phyloP scores from a whole-genome alignment of 2,329 filamentous ascomycete species.

The Aspergillus pseudoviridinutans region DNA sequence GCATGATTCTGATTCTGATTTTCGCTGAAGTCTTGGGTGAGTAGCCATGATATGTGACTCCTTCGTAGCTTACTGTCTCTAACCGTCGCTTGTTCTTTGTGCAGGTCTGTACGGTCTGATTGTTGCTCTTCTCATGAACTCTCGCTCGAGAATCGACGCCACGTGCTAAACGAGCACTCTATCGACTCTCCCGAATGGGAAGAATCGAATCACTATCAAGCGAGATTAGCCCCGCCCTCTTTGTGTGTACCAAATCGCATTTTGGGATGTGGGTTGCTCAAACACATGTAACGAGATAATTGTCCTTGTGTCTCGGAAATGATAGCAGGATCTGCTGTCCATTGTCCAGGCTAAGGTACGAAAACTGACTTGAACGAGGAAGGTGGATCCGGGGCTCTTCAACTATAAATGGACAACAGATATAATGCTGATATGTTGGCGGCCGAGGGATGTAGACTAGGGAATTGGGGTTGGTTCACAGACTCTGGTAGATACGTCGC shows the following conservation, averaged over 20 bases:
- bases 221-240: conserved; percentile 2
- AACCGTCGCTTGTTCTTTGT: background rate
- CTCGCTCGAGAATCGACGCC: conserved; percentile 67
- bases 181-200: conserved; percentile 8
- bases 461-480: conserved; percentile 5
- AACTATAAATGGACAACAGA: background rate
- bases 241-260: conserved; percentile 5
- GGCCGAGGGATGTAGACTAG: conserved; percentile 6
- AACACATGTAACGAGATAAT: conserved; percentile 3
- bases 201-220: conserved; percentile 10
- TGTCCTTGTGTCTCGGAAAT: background rate
- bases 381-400: background rate
- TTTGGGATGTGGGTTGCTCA: background rate
- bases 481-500: conserved; percentile 21
- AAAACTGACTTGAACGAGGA: background rate
- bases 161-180: conserved; percentile 49
- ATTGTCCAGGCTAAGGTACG: background rate
- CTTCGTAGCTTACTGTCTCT: background rate
- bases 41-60: conserved; percentile 32
- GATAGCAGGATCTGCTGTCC: background rate
- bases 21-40: conserved; percentile 97
- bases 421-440: conserved; percentile 5
- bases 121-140: conserved; percentile 99
- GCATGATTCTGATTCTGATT: conserved; percentile 99
- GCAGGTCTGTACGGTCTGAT: conserved; percentile 97